phyloP scores from a whole-genome alignment of 805 yeast species.

The Lachancea mirantina region DNA sequence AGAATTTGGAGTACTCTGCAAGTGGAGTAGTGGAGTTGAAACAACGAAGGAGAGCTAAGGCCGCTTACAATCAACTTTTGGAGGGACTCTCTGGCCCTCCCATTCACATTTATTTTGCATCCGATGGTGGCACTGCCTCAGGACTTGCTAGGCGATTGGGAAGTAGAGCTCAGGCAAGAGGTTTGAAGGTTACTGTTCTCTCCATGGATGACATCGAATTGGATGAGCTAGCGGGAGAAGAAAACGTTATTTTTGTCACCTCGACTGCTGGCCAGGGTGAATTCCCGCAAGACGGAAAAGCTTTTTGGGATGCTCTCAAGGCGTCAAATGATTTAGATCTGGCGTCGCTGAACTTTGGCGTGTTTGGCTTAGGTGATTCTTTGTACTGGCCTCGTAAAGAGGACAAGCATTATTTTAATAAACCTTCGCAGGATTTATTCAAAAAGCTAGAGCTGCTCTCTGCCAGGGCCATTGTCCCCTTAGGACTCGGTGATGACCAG shows the following conservation, averaged over 20 bases:
- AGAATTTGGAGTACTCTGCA: constrained; percentile 58
- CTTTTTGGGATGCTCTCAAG: constrained; percentile 68
- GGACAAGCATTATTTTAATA: constrained; percentile 88
- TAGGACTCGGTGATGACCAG: constrained; percentile 94
- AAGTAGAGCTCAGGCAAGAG: constrained; percentile 73
- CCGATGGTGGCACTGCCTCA: constrained; percentile 89
- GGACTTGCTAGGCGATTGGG: constrained; percentile 71
- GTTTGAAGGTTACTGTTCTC: constrained; percentile 46
- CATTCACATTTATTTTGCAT: constrained; percentile 74
- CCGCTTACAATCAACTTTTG: constrained; percentile 66
- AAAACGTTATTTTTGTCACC: constrained; percentile 63
- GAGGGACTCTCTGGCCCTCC: constrained; percentile 94
- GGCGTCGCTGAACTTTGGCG: constrained; percentile 54
- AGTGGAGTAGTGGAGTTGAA: constrained; percentile 52
- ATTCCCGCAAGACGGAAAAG: constrained; percentile 70
- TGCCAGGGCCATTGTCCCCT: constrained; percentile 61
- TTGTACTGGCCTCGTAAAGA: constrained; percentile 96
- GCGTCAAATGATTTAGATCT: constrained; percentile 60
- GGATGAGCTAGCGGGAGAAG: constrained; percentile 61
- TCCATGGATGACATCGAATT: constrained; percentile 60
- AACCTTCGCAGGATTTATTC: constrained; percentile 72
- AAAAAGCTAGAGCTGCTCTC: constrained; percentile 62
- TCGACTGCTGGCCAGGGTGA: constrained; percentile 97
- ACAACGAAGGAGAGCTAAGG: constrained; percentile 63
- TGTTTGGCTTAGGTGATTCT: constrained; percentile 92